Evolutionary conservation across 139 green algal species (phyloP).

Genomic region (Penium margaritaceum): DNA sequence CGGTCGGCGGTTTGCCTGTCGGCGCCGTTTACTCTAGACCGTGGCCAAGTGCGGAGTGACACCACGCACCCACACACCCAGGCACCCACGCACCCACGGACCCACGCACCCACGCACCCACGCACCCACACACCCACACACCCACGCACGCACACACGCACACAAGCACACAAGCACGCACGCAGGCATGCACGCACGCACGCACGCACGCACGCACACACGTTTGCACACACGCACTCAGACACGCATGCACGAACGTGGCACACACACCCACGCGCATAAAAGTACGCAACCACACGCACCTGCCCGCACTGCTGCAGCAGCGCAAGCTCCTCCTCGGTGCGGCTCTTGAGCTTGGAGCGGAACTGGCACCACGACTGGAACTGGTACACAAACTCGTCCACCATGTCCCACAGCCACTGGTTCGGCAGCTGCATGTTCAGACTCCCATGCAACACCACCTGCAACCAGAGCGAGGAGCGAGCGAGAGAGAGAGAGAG

Average conservation of each 20-base stretch:
- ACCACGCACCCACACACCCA: too few relatives aligned
- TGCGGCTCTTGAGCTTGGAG: conserved; percentile 62
- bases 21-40: too few relatives aligned
- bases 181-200: background rate
- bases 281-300: conserved; percentile 36
- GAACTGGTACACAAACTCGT: conserved; percentile 99
- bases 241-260: background rate
- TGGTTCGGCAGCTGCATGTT: conserved; percentile 96
- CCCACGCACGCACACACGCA: background rate
- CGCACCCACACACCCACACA: background rate
- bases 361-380: conserved; percentile 82
- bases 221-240: conserved; percentile 43
- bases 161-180: conserved; percentile 48
- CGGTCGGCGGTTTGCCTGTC: too few relatives aligned
- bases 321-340: conserved; percentile 65
- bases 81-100: conserved; percentile 32
- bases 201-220: conserved; percentile 28
- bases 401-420: conserved; percentile 99
- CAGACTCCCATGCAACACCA: conserved; percentile 83
- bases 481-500: conserved; percentile 45
- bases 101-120: conserved; percentile 37
- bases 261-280: background rate
- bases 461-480: conserved; percentile 28
- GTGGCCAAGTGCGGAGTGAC: too few relatives aligned
- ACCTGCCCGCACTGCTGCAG: conserved; percentile 66